Conservation (phyloP, 495 filamentous ascomycete species). For the Penicillium simplicissimum region DNA sequence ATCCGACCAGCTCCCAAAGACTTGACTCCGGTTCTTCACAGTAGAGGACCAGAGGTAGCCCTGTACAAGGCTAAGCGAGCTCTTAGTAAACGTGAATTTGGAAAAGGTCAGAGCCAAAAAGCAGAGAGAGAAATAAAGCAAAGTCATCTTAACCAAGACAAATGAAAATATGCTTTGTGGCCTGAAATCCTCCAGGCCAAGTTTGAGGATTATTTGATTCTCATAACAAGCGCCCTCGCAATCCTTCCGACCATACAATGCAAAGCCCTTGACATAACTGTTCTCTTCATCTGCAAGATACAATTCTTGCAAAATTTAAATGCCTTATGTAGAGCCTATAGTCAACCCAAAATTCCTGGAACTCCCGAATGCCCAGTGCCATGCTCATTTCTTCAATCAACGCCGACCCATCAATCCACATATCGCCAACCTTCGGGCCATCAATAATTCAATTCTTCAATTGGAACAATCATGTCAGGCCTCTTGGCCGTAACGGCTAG, state of each 20-base stretch:
- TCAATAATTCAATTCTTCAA: conserved; percentile 20
- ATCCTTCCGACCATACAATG: background rate
- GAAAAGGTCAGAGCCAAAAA: background rate
- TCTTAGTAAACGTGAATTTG: background rate
- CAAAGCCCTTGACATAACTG: background rate
- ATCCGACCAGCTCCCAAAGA: too few relatives aligned
- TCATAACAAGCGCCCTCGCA: background rate
- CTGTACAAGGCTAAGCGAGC: too few relatives aligned
- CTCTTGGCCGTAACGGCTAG: conserved; percentile 21
- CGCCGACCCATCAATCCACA: background rate
- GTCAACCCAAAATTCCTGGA: background rate
- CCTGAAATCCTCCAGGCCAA: background rate
- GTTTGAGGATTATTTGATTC: background rate
- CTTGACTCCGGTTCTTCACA: too few relatives aligned
- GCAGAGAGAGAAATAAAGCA: background rate
- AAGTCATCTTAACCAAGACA: background rate
- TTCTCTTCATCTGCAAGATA: background rate
- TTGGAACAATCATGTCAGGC: conserved; percentile 30
- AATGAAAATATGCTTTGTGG: background rate
- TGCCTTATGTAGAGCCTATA: too few relatives aligned
- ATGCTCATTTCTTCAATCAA: background rate
- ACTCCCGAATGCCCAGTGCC: background rate
- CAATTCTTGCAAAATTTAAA: too few relatives aligned
- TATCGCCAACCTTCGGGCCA: background rate
- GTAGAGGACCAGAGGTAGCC: too few relatives aligned